A percentile compares a stretch with the other conserved stretches of the same genome.
These are phyloP conservation scores for Pythium myriotylum DNA, from an alignment of 352 stramenopile genomes.

Conservation along the genomic window DNA sequence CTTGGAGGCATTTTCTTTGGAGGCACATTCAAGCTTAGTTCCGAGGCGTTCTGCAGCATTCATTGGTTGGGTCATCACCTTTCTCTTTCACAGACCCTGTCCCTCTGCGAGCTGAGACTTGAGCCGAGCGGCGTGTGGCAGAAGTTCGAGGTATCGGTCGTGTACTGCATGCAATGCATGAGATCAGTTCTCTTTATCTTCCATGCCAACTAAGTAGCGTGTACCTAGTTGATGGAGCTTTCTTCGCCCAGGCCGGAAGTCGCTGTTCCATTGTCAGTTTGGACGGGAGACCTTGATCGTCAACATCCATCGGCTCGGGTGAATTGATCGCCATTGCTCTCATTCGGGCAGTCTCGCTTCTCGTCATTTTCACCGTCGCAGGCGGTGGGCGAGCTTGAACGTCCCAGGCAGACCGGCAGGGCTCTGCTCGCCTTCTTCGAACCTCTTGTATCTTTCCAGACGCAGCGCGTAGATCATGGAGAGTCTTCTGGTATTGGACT, in stretches of 20 bases:
- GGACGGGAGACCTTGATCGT: conserved; percentile 14
- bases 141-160: conserved; percentile 11
- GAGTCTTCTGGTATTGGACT: conserved; percentile 45
- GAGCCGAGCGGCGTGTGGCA: neutral
- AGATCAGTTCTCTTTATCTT: neutral
- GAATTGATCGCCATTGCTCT: neutral
- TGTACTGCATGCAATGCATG: neutral
- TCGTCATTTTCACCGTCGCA: neutral
- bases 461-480: conserved; percentile 37
- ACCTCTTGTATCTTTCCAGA: conserved; percentile 17
- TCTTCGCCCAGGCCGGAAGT: conserved; percentile 26
- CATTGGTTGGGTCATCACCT: neutral
- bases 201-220: too few relatives aligned
- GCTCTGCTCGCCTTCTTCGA: conserved; percentile 9
- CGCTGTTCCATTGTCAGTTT: conserved; percentile 23
- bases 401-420: conserved; percentile 14
- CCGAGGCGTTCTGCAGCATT: too few relatives aligned
- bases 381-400: neutral
- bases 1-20: conserved; percentile 25
- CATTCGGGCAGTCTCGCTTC: conserved; percentile 6
- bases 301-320: conserved; percentile 27
- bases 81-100: conserved; percentile 14
- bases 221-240: conserved; percentile 14
- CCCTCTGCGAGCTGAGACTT: neutral
- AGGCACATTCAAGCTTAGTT: neutral